Conservation (phyloP, 2,329 filamentous ascomycete species). For the Aspergillus sp. region DNA sequence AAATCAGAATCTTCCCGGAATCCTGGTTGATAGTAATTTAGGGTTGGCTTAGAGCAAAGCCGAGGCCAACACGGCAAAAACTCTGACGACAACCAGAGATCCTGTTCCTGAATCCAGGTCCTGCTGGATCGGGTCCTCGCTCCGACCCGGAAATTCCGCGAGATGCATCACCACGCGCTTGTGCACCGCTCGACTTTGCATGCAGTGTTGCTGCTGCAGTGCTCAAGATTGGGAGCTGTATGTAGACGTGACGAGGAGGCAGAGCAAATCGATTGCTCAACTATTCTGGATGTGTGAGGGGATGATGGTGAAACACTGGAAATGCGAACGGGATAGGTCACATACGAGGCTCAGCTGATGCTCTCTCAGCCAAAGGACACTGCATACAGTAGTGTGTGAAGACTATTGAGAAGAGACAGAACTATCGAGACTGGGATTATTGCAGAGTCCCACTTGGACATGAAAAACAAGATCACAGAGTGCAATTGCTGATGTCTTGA, state of each 20-base stretch:
- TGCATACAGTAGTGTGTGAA: not conserved
- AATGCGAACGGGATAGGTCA: constrained; percentile 1
- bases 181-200: too few relatives aligned
- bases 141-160: not conserved
- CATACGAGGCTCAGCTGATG: constrained; percentile 12
- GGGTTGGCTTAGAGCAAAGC: not conserved
- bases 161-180: not conserved
- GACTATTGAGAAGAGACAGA: not conserved
- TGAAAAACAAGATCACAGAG: not conserved
- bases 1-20: constrained; percentile 1
- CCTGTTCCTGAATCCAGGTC: not conserved
- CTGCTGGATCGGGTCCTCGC: not conserved
- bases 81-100: constrained; percentile 1
- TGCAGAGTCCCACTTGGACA: not conserved
- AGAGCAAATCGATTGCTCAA: constrained; percentile 1
- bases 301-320: constrained; percentile 2
- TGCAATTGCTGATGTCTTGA: constrained; percentile 7
- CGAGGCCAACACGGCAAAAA: constrained; percentile 5
- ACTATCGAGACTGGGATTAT: not conserved
- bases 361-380: not conserved
- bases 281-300: not conserved
- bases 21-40: constrained; percentile 4
- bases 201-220: not conserved
- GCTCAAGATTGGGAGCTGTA: not conserved
- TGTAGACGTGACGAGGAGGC: not conserved